Percentiles rank a stretch among this genome's conserved stretches.
Evolutionary conservation across 2,329 filamentous ascomycete genomes (phyloP).

Genomic region (Penicillium palitans): DNA sequence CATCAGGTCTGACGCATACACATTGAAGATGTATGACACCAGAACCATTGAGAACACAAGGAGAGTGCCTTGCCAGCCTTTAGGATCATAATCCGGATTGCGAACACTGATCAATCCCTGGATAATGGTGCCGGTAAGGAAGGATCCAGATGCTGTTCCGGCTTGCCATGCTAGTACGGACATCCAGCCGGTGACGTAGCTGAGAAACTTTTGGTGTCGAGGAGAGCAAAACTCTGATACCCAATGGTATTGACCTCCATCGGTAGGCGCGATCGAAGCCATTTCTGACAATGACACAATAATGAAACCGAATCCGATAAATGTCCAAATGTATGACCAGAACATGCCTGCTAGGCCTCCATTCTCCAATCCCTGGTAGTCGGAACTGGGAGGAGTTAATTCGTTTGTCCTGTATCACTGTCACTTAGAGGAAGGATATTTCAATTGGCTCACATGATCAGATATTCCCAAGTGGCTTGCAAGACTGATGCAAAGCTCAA

Average conservation of each 20-base stretch:
- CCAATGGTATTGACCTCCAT: slow-evolving; percentile 53
- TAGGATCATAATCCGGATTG: slow-evolving; percentile 25
- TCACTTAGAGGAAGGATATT: neutral
- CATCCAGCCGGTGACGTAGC: slow-evolving; percentile 56
- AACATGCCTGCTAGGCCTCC: slow-evolving; percentile 31
- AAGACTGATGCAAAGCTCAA: slow-evolving; percentile 39
- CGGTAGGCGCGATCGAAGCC: slow-evolving; percentile 53
- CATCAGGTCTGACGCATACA: slow-evolving; percentile 36
- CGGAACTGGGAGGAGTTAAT: slow-evolving; percentile 16
- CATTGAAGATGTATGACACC: slow-evolving; percentile 54
- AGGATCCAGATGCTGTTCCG: slow-evolving; percentile 48
- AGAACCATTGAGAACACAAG: slow-evolving; percentile 51
- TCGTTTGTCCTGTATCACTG: neutral
- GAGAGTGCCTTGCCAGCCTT: slow-evolving; percentile 46
- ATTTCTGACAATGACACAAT: slow-evolving; percentile 63
- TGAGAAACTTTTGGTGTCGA: slow-evolving; percentile 53
- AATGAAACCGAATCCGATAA: slow-evolving; percentile 69
- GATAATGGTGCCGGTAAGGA: slow-evolving; percentile 36
- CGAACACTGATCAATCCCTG: slow-evolving; percentile 37
- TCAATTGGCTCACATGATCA: slow-evolving; percentile 28
- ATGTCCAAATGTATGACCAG: slow-evolving; percentile 44
- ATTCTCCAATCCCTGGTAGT: slow-evolving; percentile 27
- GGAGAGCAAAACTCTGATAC: slow-evolving; percentile 45
- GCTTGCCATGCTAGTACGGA: slow-evolving; percentile 53
- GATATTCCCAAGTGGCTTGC: slow-evolving; percentile 41